These are phyloP conservation scores for Candolleomyces eurysporus DNA, from an alignment of 768 basidiomycete species.

Conservation along the genomic window DNA sequence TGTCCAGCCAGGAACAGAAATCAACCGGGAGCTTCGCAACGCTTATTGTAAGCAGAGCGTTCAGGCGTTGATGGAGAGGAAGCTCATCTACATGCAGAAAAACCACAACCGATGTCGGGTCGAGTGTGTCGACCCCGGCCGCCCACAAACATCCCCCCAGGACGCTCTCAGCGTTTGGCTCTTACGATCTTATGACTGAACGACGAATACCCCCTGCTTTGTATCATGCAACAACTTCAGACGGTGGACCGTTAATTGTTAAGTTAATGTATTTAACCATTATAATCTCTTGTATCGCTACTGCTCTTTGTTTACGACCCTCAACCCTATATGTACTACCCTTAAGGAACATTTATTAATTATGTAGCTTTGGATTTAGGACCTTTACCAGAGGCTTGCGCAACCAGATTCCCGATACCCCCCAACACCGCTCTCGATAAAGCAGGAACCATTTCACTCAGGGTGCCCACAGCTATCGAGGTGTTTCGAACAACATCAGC, in stretches of 20 bases:
- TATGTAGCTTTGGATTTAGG: background rate
- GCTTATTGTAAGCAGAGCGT: constrained; percentile 6
- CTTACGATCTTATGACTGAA: background rate
- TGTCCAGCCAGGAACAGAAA: constrained; percentile 11
- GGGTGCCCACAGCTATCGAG: constrained; percentile 30
- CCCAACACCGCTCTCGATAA: constrained; percentile 25
- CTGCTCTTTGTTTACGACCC: background rate
- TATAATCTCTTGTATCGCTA: background rate
- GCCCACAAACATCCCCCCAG: background rate
- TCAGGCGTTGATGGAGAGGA: constrained; percentile 4
- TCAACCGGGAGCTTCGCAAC: background rate
- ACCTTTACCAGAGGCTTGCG: background rate
- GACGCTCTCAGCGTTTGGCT: constrained; percentile 4
- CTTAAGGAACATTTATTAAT: background rate
- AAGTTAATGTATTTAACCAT: no score
- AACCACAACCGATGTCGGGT: constrained; percentile 3
- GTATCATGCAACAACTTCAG: no score
- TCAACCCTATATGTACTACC: background rate
- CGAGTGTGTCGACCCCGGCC: background rate
- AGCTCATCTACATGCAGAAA: constrained; percentile 3
- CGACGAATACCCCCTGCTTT: no score
- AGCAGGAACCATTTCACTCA: constrained; percentile 24
- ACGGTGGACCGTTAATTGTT: no score
- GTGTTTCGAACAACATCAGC: constrained; percentile 49
- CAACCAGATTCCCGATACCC: constrained; percentile 25